Conservation (phyloP, 148 eudicot species). For the Rhododendron williamsianum region DNA sequence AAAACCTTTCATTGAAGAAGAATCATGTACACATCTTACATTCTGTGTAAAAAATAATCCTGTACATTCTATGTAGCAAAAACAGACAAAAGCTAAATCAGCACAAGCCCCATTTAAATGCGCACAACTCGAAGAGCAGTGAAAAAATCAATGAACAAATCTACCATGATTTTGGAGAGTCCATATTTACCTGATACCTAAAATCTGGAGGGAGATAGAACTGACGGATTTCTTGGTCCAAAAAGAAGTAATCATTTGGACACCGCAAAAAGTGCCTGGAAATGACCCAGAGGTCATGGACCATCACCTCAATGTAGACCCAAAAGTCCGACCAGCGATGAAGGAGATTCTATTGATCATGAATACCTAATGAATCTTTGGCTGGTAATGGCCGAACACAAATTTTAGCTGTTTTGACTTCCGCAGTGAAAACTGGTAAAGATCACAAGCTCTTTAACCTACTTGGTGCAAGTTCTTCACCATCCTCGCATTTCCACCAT, state of each 20-base stretch:
- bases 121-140: not conserved
- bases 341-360: not conserved
- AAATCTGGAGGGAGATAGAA: not conserved
- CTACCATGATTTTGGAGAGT: not conserved
- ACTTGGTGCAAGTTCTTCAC: not conserved
- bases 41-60: not conserved
- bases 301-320: not conserved
- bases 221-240: not conserved
- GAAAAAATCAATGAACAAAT: not conserved
- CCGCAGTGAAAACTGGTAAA: not conserved
- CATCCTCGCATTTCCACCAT: not conserved
- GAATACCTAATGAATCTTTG: not conserved
- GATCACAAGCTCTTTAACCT: not conserved
- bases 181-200: not conserved
- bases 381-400: not conserved
- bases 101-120: not conserved
- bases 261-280: not conserved
- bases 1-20: slow-evolving; percentile 1
- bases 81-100: not conserved
- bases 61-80: not conserved
- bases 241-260: not conserved
- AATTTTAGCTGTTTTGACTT: not conserved
- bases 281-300: not conserved
- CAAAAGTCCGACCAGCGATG: not conserved
- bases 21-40: not conserved